These are phyloP conservation scores for Talaromyces atroroseus DNA, from an alignment of 2,329 filamentous ascomycete species.

Conservation along the genomic window DNA sequence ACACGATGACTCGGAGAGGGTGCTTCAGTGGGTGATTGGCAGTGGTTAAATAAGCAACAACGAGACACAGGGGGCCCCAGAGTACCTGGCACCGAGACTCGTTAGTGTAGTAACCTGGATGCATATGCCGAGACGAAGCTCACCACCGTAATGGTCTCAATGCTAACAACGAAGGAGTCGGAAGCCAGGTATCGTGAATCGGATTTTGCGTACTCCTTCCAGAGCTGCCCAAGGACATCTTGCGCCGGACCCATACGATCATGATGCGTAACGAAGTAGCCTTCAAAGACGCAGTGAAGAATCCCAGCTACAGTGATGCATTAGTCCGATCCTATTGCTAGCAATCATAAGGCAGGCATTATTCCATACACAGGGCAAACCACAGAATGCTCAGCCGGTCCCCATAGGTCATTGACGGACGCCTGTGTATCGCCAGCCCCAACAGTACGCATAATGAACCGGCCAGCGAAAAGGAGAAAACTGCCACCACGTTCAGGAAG, in stretches of 20 bases:
- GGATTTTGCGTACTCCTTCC: slow-evolving; percentile 86
- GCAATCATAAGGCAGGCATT: background rate
- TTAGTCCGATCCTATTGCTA: background rate
- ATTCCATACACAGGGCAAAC: slow-evolving; percentile 63
- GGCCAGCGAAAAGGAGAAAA: slow-evolving; percentile 54
- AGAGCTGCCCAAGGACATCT: slow-evolving; percentile 74
- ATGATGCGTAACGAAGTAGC: slow-evolving; percentile 73
- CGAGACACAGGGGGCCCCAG: slow-evolving; percentile 59
- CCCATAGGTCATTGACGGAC: slow-evolving; percentile 47
- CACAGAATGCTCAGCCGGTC: slow-evolving; percentile 63
- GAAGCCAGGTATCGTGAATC: slow-evolving; percentile 82
- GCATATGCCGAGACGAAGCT: slow-evolving; percentile 34
- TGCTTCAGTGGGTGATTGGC: slow-evolving; percentile 52
- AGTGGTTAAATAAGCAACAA: slow-evolving; percentile 52
- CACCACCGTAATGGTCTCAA: slow-evolving; percentile 77
- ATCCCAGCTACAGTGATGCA: slow-evolving; percentile 32
- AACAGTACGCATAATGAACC: slow-evolving; percentile 56
- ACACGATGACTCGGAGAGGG: slow-evolving; percentile 56
- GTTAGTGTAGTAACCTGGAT: background rate
- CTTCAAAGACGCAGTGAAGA: slow-evolving; percentile 78
- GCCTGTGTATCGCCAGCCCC: slow-evolving; percentile 47
- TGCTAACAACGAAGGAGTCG: slow-evolving; percentile 78
- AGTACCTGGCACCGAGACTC: slow-evolving; percentile 36
- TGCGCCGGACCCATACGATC: slow-evolving; percentile 60
- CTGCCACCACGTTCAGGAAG: slow-evolving; percentile 53